Conservation (phyloP, 257 asterid species). For the Salvia hispanica region DNA sequence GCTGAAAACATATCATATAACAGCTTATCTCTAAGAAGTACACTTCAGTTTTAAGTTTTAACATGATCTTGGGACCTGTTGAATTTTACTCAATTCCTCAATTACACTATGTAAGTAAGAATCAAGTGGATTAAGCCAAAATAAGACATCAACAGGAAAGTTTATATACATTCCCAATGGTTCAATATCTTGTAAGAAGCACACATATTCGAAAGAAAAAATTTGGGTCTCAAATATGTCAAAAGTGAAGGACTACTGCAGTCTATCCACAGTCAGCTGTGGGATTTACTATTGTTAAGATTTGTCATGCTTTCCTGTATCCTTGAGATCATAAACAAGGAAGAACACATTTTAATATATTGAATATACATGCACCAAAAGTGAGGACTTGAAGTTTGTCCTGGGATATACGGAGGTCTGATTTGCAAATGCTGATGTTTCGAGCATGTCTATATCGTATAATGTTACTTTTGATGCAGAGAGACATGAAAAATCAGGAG, state of each 20-base stretch:
- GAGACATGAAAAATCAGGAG: conserved; percentile 68
- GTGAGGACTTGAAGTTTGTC: conserved; percentile 14
- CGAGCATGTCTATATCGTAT: conserved; percentile 12
- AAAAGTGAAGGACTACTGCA: conserved; percentile 7
- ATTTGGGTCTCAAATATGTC: conserved; percentile 7
- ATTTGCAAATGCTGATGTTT: conserved; percentile 21
- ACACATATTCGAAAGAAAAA: conserved; percentile 8
- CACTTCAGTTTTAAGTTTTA: neutral
- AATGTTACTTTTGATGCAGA: conserved; percentile 48
- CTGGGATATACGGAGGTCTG: conserved; percentile 2
- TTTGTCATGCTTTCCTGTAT: conserved; percentile 8
- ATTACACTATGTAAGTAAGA: conserved; percentile 1
- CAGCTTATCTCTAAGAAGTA: conserved; percentile 18
- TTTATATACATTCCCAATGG: neutral
- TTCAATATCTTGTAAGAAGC: conserved; percentile 15
- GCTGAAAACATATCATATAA: neutral
- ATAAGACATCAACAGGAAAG: conserved; percentile 4
- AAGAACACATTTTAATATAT: conserved; percentile 9
- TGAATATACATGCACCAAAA: conserved; percentile 1
- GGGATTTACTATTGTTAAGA: conserved; percentile 11
- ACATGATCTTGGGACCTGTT: neutral
- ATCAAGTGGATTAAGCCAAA: neutral
- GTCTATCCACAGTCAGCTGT: neutral
- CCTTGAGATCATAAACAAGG: neutral
- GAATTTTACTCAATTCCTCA: conserved; percentile 5